Conservation (phyloP, 768 basidiomycete genomes). For the Naganishia kalamii region DNA sequence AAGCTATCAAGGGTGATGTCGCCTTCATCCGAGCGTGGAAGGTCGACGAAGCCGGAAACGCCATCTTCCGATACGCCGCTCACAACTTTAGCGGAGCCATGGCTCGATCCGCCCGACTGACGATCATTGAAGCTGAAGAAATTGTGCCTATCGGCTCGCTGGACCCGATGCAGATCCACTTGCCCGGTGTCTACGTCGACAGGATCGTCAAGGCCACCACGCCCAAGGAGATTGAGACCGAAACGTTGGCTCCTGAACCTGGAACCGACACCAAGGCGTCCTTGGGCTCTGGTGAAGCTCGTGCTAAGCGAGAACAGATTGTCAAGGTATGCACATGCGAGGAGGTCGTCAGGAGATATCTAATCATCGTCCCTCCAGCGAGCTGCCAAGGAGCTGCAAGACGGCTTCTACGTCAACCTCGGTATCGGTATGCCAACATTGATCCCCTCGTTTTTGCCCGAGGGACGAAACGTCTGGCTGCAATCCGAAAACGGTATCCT, state of each 20-base stretch:
- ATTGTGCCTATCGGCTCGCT: constrained; percentile 78
- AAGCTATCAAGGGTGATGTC: constrained; percentile 54
- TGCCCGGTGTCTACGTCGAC: constrained; percentile 71
- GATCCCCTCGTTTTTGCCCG: constrained; percentile 68
- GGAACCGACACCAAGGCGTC: constrained; percentile 25
- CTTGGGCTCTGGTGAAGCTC: constrained; percentile 36
- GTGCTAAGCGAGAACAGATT: constrained; percentile 56
- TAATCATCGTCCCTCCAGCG: constrained; percentile 14
- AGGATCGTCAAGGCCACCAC: constrained; percentile 72
- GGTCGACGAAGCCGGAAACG: constrained; percentile 83
- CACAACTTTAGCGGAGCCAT: constrained; percentile 82
- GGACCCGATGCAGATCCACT: constrained; percentile 68
- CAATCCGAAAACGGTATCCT: constrained; percentile 88
- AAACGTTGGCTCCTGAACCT: constrained; percentile 49
- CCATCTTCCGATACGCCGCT: constrained; percentile 79
- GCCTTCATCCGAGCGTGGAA: constrained; percentile 88
- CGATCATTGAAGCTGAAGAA: constrained; percentile 87
- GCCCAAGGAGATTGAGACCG: constrained; percentile 70
- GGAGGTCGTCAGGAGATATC: constrained; percentile 50
- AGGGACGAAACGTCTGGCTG: constrained; percentile 73
- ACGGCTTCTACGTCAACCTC: constrained; percentile 71
- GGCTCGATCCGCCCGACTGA: constrained; percentile 81
- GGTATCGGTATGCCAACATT: constrained; percentile 90
- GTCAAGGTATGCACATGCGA: constrained; percentile 67
- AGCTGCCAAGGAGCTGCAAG: constrained; percentile 26